These are phyloP conservation scores for Aspergillus sojae DNA, from an alignment of 2,329 filamentous ascomycete species.

Conservation along the genomic window DNA sequence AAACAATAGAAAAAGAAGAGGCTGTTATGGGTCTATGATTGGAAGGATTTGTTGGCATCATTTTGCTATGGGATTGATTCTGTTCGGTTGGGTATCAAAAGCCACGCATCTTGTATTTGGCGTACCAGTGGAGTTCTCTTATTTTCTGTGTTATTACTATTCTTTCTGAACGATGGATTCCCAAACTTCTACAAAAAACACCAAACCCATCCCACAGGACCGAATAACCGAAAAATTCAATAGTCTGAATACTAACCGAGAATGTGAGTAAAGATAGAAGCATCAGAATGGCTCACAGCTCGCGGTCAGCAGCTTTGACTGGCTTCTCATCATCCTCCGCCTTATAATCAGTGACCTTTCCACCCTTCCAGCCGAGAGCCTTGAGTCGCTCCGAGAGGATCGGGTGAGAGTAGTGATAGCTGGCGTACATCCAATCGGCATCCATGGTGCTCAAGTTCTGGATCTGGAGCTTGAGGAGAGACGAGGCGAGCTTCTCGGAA, in stretches of 20 bases:
- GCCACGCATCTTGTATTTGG: conserved; percentile 16
- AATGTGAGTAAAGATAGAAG: conserved; percentile 8
- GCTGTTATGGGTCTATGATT: conserved; percentile 1
- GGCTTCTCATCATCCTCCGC: conserved; percentile 59
- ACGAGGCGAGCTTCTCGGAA: conserved; percentile 76
- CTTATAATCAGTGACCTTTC: conserved; percentile 51
- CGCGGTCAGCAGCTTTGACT: conserved; percentile 73
- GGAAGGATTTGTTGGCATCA: background rate
- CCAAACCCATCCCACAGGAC: background rate
- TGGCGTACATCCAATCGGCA: conserved; percentile 96
- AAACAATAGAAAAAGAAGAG: background rate
- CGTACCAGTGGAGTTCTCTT: conserved; percentile 20
- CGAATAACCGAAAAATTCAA: background rate
- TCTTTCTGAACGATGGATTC: background rate
- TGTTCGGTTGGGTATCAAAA: conserved; percentile 9
- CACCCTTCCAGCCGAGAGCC: conserved; percentile 82
- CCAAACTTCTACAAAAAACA: conserved; percentile 6
- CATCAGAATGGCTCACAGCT: conserved; percentile 58
- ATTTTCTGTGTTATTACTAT: background rate
- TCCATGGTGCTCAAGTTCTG: conserved; percentile 99
- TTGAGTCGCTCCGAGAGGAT: conserved; percentile 91
- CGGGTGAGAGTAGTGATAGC: conserved; percentile 97
- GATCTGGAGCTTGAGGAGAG: conserved; percentile 95
- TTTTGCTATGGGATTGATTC: conserved; percentile 5
- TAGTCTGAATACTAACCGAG: background rate